Conservation (phyloP, 169 alveolate species). For the Babesia ovis region DNA sequence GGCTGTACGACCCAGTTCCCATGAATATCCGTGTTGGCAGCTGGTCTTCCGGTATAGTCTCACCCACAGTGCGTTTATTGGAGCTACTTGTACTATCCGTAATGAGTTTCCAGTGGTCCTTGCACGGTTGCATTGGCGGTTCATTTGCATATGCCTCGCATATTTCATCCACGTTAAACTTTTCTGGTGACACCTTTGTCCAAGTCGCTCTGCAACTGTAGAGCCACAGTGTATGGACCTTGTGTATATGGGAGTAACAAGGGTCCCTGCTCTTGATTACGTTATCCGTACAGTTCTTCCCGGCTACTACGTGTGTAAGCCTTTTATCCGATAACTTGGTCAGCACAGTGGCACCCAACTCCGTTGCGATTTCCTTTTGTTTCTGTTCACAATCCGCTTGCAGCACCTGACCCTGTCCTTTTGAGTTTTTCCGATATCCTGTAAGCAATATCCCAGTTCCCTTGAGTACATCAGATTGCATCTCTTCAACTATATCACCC, state of each 20-base stretch:
- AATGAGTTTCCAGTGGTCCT: conserved; percentile 87
- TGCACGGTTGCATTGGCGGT: conserved; percentile 86
- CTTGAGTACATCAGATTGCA: conserved; percentile 76
- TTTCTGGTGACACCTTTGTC: conserved; percentile 74
- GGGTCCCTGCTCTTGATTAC: conserved; percentile 79
- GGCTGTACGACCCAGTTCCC: conserved; percentile 85
- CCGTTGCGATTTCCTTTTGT: conserved; percentile 85
- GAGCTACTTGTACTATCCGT: conserved; percentile 16
- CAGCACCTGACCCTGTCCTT: conserved; percentile 75
- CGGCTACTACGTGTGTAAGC: conserved; percentile 88
- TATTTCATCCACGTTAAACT: conserved; percentile 84
- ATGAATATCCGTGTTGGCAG: conserved; percentile 78
- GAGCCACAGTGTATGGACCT: conserved; percentile 89
- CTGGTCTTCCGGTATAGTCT: conserved; percentile 68
- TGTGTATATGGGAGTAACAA: conserved; percentile 71
- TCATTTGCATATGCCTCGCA: conserved; percentile 84
- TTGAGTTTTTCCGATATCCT: conserved; percentile 85
- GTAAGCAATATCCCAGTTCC: conserved; percentile 86
- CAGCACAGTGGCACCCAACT: conserved; percentile 84
- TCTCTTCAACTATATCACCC: conserved; percentile 79
- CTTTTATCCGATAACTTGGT: conserved; percentile 77
- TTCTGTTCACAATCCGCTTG: conserved; percentile 87
- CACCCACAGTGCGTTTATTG: conserved; percentile 50
- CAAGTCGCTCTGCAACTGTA: conserved; percentile 88
- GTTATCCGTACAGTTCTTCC: conserved; percentile 87